Base-by-base conservation (phyloP, 192 early-diverging fungal species). In the Coemansia sp. region DNA sequence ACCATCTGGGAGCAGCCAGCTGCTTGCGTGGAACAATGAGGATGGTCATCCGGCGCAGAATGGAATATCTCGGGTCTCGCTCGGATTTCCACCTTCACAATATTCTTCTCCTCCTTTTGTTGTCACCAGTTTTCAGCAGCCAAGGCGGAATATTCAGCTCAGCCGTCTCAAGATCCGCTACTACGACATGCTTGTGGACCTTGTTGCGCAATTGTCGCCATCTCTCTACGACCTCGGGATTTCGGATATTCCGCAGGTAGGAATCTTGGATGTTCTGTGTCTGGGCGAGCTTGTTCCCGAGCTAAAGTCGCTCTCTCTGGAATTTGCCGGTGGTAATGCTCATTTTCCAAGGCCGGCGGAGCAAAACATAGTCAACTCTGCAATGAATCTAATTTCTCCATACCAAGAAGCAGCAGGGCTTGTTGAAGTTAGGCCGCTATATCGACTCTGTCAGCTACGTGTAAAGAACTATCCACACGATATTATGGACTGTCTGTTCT, bases 391-490 rank as follows among this genome's bases (percentile, higher is more conserved):
- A 26, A 10, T 9, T 2, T 21, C 52, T 21, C 52, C 32, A 32
- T 32, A 32, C 9, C 23, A 54, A 15, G 6, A 50, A 16, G 4
- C 48, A 4, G 32, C 48, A 4, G 32, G 32, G 32, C 32, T 32
- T 32, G 32, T 50, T 18, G n/a, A 15, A 18, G n/a, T 18, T 5
- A 50, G 48, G 23, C 52, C 52, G 52, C 52, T 54, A 10, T 26
- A 15, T 38, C 11, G n/a, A 38, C 57, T 59, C 3, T 18, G 38
- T 9, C 57, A 59, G 38, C 12, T 59, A 11, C 57, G 57, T 19
- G 16, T 59, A 16, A 59, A 19, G 16, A 59, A 59, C 57, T 59
- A 59, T 16, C 57, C 57, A 5, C 39, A 59, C n/a, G 37, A 59
- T 41, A 38, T 59, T 2, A 26, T 16, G 8, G n/a, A 18, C 38